A percentile compares a stretch with the other conserved stretches of the same genome.
Conservation (phyloP, 2,329 filamentous ascomycete species). For the Microsporum ferrugineum region DNA sequence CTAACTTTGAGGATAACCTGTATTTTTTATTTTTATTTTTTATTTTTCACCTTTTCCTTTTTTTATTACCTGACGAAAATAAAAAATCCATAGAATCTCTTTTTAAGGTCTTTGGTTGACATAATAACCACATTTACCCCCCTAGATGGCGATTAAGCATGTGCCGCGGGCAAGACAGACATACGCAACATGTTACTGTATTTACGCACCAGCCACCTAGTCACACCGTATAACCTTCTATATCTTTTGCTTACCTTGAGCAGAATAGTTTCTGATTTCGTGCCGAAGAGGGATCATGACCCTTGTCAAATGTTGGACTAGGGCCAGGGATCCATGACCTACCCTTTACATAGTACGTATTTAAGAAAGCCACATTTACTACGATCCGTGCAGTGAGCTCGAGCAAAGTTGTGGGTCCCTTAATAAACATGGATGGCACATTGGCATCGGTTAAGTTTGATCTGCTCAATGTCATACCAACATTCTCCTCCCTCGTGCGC, state of each 20-base stretch:
- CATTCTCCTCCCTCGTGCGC: no score
- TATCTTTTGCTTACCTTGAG: background rate
- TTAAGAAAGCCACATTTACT: no score
- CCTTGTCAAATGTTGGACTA: background rate
- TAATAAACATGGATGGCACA: no score
- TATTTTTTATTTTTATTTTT: background rate
- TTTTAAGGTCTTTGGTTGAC: no score
- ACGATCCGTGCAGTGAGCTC: no score
- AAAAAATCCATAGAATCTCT: no score
- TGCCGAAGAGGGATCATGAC: background rate
- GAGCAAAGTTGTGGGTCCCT: no score
- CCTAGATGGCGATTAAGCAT: no score
- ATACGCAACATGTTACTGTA: background rate
- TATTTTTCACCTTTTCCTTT: background rate
- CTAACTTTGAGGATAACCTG: background rate
- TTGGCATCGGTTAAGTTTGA: no score
- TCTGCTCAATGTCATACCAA: no score
- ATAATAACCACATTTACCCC: no score
- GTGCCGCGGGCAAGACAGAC: background rate
- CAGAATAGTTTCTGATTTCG: background rate
- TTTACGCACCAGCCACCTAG: background rate
- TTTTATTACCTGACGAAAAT: background rate
- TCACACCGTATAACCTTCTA: background rate
- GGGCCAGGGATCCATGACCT: background rate
- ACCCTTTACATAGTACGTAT: no score